Conservation (phyloP, 768 basidiomycete species). For the Phanerodontia chrysosporium region DNA sequence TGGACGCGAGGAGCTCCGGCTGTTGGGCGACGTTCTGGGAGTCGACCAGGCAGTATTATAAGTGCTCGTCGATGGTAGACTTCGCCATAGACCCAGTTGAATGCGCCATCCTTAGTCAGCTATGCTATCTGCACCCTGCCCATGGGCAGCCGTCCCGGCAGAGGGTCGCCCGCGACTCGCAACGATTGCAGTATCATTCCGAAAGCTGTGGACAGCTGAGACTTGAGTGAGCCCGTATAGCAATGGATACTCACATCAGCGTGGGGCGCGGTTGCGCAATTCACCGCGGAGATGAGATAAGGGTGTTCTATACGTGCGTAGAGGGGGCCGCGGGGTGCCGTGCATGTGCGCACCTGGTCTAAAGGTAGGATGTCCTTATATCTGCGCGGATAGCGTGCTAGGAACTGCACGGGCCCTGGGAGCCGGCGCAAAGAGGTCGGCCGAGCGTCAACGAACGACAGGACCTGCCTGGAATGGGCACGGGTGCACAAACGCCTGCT, state of each 20-base stretch:
- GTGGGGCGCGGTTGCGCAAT: constrained; percentile 5
- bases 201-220: neutral
- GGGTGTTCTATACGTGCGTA: neutral
- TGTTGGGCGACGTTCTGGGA: constrained; percentile 5
- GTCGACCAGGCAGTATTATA: neutral
- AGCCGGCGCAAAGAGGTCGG: too few relatives aligned
- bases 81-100: constrained; percentile 3
- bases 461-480: constrained; percentile 1
- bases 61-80: neutral
- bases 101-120: constrained; percentile 16
- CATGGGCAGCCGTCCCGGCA: constrained; percentile 6
- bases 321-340: neutral
- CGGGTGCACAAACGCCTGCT: neutral
- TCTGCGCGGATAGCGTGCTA: neutral
- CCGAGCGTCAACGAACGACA: neutral
- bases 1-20: neutral
- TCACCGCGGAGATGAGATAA: constrained; percentile 3
- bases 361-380: neutral
- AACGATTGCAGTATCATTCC: constrained; percentile 8
- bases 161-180: neutral
- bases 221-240: neutral
- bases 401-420: neutral
- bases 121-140: neutral
- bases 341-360: neutral
- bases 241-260: neutral